These are phyloP conservation scores for Withania somnifera DNA, from an alignment of 305 asterid species.

Conservation along the genomic window DNA sequence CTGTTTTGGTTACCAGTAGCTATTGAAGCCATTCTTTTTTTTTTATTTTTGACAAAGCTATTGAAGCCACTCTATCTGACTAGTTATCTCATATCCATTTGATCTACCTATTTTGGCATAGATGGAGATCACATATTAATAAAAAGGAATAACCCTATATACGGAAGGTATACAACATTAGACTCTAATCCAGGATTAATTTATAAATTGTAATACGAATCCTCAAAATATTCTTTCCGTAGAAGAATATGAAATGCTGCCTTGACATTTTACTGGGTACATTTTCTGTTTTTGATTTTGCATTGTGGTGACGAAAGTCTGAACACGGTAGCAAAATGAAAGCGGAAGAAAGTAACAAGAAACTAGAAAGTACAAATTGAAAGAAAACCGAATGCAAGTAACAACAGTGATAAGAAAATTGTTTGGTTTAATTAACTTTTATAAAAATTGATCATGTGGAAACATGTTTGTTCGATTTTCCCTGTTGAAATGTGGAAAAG, in stretches of 20 bases:
- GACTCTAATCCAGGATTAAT: background rate
- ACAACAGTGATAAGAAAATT: background rate
- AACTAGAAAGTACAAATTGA: background rate
- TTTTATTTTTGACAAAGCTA: too few species aligned
- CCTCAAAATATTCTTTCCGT: background rate
- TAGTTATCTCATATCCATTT: background rate
- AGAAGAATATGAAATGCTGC: background rate
- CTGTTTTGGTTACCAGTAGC: background rate
- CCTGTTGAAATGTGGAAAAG: too few species aligned
- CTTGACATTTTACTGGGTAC: background rate
- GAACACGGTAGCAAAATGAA: background rate
- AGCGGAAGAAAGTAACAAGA: background rate
- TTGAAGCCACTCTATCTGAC: background rate
- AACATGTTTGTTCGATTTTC: too few species aligned
- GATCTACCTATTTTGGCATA: background rate
- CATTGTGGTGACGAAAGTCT: background rate
- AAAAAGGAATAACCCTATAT: background rate
- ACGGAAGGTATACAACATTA: background rate
- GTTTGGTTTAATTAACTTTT: background rate
- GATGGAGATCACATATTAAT: background rate
- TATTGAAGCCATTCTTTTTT: background rate
- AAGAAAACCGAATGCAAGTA: background rate
- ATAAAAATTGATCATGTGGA: too few species aligned
- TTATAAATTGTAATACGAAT: background rate
- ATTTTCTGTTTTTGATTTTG: background rate